Evolutionary conservation across 805 yeast genomes (phyloP).

Genomic region (Priceomyces haplophilus): DNA sequence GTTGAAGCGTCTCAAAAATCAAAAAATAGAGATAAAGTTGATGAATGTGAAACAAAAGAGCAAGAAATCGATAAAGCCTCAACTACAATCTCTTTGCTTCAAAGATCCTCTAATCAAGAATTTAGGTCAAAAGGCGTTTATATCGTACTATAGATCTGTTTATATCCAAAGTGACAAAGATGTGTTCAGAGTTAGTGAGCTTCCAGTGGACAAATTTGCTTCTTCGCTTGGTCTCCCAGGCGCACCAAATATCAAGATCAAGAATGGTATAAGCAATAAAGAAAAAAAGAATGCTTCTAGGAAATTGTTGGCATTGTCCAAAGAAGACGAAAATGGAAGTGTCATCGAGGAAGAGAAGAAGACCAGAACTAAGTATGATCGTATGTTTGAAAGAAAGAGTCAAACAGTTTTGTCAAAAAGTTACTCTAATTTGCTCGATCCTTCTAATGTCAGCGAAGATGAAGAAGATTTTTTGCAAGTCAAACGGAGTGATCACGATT

Average conservation of each 20-base stretch:
- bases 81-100: slow-evolving; percentile 86
- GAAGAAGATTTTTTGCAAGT: slow-evolving; percentile 79
- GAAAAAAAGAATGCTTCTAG: slow-evolving; percentile 81
- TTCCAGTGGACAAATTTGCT: slow-evolving; percentile 84
- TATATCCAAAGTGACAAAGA: slow-evolving; percentile 85
- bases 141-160: slow-evolving; percentile 83
- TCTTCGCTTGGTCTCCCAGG: slow-evolving; percentile 90
- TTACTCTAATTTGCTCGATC: slow-evolving; percentile 62
- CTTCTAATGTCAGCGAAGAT: slow-evolving; percentile 25
- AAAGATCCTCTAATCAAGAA: slow-evolving; percentile 89
- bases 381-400: slow-evolving; percentile 93
- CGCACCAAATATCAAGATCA: slow-evolving; percentile 85
- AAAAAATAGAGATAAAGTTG: slow-evolving; percentile 66
- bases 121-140: slow-evolving; percentile 92
- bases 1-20: slow-evolving; percentile 56
- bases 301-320: slow-evolving; percentile 55
- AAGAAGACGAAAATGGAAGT: slow-evolving; percentile 53
- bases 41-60: slow-evolving; percentile 74
- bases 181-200: slow-evolving; percentile 70
- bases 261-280: slow-evolving; percentile 53
- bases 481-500: slow-evolving; percentile 71
- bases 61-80: slow-evolving; percentile 71
- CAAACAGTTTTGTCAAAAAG: slow-evolving; percentile 91
- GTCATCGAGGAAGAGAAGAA: slow-evolving; percentile 33
- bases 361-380: slow-evolving; percentile 84